Conservation (phyloP, 2,329 filamentous ascomycete genomes). For the Exophiala sp. region DNA sequence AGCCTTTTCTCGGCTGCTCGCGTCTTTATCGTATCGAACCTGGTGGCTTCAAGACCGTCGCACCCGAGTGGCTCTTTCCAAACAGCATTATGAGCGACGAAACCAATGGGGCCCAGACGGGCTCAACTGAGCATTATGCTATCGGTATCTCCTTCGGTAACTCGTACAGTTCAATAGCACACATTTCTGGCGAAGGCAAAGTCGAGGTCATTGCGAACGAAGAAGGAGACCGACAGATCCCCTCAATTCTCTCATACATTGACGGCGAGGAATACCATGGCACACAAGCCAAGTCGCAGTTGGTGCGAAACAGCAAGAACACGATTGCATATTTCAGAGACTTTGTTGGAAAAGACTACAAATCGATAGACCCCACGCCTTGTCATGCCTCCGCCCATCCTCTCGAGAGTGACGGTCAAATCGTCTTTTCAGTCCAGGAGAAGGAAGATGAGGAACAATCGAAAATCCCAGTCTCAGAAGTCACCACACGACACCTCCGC, state of each 20-base stretch:
- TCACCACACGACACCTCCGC: slow-evolving; percentile 78
- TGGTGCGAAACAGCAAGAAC: slow-evolving; percentile 88
- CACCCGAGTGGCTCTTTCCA: not conserved
- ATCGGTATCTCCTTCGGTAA: slow-evolving; percentile 99
- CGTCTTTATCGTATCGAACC: not conserved
- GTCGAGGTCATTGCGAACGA: slow-evolving; percentile 98
- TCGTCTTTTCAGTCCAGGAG: slow-evolving; percentile 83
- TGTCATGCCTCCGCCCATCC: slow-evolving; percentile 93
- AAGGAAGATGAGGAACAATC: slow-evolving; percentile 63
- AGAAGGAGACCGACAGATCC: slow-evolving; percentile 98
- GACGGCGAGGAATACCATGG: slow-evolving; percentile 96
- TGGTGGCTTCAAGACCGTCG: not conserved
- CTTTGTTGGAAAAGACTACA: slow-evolving; percentile 90
- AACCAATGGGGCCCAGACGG: slow-evolving; percentile 46
- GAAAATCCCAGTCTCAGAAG: slow-evolving; percentile 71
- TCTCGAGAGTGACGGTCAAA: slow-evolving; percentile 64
- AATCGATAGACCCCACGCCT: slow-evolving; percentile 92
- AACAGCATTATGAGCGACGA: slow-evolving; percentile 47
- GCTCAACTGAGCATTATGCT: slow-evolving; percentile 55
- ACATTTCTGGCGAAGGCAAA: slow-evolving; percentile 81
- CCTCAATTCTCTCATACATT: slow-evolving; percentile 88
- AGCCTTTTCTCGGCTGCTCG: not conserved
- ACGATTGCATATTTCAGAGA: slow-evolving; percentile 95
- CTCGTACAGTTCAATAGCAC: slow-evolving; percentile 95
- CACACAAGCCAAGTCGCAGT: slow-evolving; percentile 88